Conservation (phyloP, 2,329 filamentous ascomycete genomes). For the Mycosphaerella sp. region DNA sequence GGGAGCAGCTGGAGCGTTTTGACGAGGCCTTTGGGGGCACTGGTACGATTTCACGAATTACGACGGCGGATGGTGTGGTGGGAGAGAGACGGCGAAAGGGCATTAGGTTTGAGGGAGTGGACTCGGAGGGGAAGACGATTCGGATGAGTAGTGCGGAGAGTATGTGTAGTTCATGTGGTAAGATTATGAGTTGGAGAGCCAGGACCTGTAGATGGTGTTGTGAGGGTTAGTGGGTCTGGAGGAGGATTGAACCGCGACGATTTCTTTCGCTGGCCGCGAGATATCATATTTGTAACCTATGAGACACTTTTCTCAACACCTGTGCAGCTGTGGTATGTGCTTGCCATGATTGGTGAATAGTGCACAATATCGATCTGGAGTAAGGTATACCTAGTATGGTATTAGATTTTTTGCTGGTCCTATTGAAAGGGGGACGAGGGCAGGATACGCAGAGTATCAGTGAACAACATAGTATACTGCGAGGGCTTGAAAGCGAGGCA, state of each 20-base stretch:
- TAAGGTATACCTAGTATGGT: too few relatives aligned
- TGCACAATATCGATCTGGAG: too few relatives aligned
- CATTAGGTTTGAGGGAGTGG: slow-evolving; percentile 5
- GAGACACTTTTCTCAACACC: too few relatives aligned
- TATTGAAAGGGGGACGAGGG: too few relatives aligned
- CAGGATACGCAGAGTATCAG: too few relatives aligned
- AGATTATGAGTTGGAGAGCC: slow-evolving; percentile 3
- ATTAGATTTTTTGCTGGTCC: too few relatives aligned
- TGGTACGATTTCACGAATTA: neutral
- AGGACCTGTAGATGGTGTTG: slow-evolving; percentile 5
- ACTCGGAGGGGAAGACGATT: slow-evolving; percentile 7
- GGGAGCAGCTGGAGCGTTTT: neutral
- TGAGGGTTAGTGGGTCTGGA: slow-evolving; percentile 1
- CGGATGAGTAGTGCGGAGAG: slow-evolving; percentile 5
- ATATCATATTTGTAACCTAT: neutral
- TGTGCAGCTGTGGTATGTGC: too few relatives aligned
- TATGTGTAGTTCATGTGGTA: slow-evolving; percentile 6
- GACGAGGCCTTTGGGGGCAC: neutral
- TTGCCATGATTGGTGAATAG: too few relatives aligned
- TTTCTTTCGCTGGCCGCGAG: neutral
- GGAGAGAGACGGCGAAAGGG: neutral
- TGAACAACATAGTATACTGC: too few relatives aligned
- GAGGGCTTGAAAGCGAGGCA: too few relatives aligned
- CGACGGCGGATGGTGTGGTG: neutral
- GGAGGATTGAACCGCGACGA: neutral